Conservation (phyloP, 2,329 filamentous ascomycete species). For the Trichoderma breve region DNA sequence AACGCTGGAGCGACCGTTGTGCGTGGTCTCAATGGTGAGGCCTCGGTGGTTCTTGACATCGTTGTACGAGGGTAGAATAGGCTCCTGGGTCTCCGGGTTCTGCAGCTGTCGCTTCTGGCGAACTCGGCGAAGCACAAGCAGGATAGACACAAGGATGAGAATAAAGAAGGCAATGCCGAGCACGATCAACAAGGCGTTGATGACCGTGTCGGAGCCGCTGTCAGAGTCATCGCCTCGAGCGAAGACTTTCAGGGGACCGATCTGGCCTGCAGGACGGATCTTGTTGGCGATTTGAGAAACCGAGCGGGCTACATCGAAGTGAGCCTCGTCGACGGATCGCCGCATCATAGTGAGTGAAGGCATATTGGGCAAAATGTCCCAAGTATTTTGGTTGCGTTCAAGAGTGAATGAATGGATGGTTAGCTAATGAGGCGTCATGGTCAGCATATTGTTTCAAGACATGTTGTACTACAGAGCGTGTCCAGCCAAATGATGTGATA, state of each 20-base stretch:
- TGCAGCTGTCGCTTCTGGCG: constrained; percentile 46
- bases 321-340: constrained; percentile 16
- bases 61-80: constrained; percentile 66
- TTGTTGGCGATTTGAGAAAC: constrained; percentile 10
- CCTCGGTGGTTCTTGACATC: constrained; percentile 51
- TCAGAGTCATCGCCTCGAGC: constrained; percentile 30
- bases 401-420: constrained; percentile 8
- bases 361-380: constrained; percentile 16
- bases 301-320: constrained; percentile 6
- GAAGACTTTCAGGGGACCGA: constrained; percentile 9
- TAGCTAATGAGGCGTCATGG: constrained; percentile 5
- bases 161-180: constrained; percentile 74
- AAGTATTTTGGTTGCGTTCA: constrained; percentile 4
- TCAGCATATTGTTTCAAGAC: constrained; percentile 5
- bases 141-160: constrained; percentile 63
- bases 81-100: constrained; percentile 44
- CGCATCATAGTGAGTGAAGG: constrained; percentile 19
- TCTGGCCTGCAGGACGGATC: constrained; percentile 8
- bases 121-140: constrained; percentile 71
- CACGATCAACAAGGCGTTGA: constrained; percentile 76
- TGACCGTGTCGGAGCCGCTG: constrained; percentile 57
- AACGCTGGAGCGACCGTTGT: constrained; percentile 62
- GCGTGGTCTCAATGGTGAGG: constrained; percentile 57
- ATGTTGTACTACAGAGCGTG: background rate
- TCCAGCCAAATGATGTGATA: background rate